phyloP scores from a whole-genome alignment of 1,284 basidiomycete genomes.

The Phlebopus sp. region DNA sequence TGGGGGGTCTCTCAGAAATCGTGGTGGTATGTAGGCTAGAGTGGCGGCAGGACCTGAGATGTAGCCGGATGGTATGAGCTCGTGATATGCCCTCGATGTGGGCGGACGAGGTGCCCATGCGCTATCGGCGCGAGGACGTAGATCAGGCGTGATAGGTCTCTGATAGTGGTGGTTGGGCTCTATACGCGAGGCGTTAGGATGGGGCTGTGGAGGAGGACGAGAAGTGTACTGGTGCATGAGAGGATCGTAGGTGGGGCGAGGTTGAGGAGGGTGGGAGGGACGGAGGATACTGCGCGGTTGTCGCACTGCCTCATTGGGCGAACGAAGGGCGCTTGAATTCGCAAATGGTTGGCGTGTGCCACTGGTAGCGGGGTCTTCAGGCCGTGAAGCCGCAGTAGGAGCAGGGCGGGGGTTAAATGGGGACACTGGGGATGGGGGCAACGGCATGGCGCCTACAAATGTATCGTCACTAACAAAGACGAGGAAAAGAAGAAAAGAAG shows the following conservation, averaged over 20 bases:
- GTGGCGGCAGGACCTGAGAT: background rate
- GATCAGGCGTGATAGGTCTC: conserved; percentile 25
- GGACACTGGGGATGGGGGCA: conserved; percentile 11
- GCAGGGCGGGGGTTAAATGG: conserved; percentile 20
- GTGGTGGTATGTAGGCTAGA: background rate
- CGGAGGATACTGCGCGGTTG: conserved; percentile 20
- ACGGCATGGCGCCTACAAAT: background rate
- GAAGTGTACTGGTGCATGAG: background rate
- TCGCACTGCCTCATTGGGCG: conserved; percentile 11
- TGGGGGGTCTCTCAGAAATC: conserved; percentile 13
- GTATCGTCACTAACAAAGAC: background rate
- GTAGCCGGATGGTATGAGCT: conserved; percentile 4
- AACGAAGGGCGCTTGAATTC: background rate
- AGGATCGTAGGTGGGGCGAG: conserved; percentile 4
- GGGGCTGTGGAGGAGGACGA: conserved; percentile 9
- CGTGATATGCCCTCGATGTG: background rate
- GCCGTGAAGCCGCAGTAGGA: conserved; percentile 4
- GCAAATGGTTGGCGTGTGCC: conserved; percentile 2
- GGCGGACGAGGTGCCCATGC: conserved; percentile 21
- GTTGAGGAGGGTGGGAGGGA: conserved; percentile 8
- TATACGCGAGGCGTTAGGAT: conserved; percentile 8
- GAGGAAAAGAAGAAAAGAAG: background rate
- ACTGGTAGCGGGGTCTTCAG: conserved; percentile 5
- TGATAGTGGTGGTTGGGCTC: conserved; percentile 20
- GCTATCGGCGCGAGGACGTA: conserved; percentile 21